Evolutionary conservation across 2,329 filamentous ascomycete species (phyloP), one percentile per base, ranked within the genome.

Genomic region (Colletotrichum orchidophilum): DNA sequence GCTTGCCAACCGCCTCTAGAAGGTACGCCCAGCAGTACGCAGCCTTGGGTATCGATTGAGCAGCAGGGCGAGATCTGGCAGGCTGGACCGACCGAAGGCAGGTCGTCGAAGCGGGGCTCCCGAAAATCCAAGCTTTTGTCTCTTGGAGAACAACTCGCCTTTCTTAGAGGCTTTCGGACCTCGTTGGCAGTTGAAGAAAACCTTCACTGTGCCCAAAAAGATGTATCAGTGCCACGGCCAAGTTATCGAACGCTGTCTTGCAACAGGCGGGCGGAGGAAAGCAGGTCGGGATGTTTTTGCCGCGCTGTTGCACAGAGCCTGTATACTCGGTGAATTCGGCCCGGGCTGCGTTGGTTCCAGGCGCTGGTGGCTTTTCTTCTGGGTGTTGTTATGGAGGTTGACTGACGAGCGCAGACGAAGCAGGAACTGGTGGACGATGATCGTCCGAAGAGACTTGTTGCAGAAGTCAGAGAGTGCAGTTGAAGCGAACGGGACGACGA

Each of bases 401-500:
- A 24, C 57, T 46, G 67, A 13, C 46, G n/a, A 67, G 31, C 13
- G 29, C n/a, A 31, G 49, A 46, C 21, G n/a, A 58, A 24, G 39
- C 49, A 15, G 29, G 24, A 59, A 50, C n/a, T 46, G 26, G 18
- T 46, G 64, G 31, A 42, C 31, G 58, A 53, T 31, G n/a, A 27
- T 12, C 13, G 29, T 26, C 12, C 13, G 33, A 50, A 50, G 42
- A 26, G 21, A 26, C 33, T 33, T 46, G 7, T 59, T 15, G 27
- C 27, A 59, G 27, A 27, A 42, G 21, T 29, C n/a, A 31, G 29
- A 39, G 31, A 46, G 26, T 42, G 33, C 57, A 58, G 39, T 68
- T 24, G 64, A 71, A 11, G 60, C 55, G 27, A 46, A 31, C 29
- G 46, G 58, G 53, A 59, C 58, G 68, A 68, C 42, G 39, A 54